Evolutionary conservation across 2,329 filamentous ascomycete species (phyloP).

Genomic region (Ophiostoma triangulosporum): DNA sequence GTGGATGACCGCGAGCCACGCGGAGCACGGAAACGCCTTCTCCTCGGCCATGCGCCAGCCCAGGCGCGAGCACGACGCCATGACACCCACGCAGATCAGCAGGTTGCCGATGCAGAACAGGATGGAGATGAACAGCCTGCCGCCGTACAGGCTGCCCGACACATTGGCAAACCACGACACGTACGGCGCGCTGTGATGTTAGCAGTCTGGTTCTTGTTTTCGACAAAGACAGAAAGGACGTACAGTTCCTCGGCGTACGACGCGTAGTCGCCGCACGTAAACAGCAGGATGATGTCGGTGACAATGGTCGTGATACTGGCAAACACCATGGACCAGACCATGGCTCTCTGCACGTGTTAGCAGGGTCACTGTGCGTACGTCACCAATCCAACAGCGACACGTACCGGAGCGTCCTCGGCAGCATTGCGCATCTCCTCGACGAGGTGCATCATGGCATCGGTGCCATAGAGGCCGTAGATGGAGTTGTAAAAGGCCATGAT

Average conservation of each 20-base stretch:
- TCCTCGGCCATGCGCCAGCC: neutral
- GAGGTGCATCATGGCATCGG: neutral
- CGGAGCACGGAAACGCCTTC: neutral
- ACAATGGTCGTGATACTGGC: neutral
- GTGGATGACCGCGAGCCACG: neutral
- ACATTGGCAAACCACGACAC: neutral
- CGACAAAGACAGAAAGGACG: neutral
- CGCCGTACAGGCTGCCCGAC: neutral
- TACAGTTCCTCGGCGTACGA: neutral
- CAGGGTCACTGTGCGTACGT: too few species aligned
- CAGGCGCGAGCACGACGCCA: neutral
- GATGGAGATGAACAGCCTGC: neutral
- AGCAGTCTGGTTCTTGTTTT: neutral
- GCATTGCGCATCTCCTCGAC: neutral
- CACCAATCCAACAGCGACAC: neutral
- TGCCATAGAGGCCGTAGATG: neutral
- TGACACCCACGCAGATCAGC: neutral
- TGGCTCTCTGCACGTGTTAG: neutral
- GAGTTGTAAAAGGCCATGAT: neutral
- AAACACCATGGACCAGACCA: neutral
- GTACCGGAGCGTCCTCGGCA: neutral
- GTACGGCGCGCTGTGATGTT: neutral
- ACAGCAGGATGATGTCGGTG: neutral
- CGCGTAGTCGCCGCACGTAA: neutral
- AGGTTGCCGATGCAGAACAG: neutral